Base-by-base conservation (phyloP, 2,329 filamentous ascomycete genomes). In the Tolypocladium tundrense region DNA sequence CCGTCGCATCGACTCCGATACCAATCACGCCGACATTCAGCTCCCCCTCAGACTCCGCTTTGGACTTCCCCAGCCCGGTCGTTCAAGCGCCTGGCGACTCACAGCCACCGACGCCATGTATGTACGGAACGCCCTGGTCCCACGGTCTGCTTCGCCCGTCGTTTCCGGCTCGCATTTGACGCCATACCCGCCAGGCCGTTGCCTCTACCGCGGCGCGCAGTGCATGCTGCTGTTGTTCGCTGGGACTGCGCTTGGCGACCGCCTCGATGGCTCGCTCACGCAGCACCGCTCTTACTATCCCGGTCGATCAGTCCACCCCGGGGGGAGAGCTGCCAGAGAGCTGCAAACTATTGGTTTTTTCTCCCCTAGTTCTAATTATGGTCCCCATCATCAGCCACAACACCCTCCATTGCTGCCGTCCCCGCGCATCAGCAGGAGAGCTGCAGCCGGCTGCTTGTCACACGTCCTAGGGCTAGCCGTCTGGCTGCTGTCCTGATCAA, bases 1-100 rank as follows among this genome's bases (percentile, higher is more conserved):
- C 62, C 60, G 59, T 63, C 61, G 62, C 59, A 63, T 59, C 59
- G 42, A 45, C 42, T 35, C 53, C 33, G 56, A 62, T 59, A 56
- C 58, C 57, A 59, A 54, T 61, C 40, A 45, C 31, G 39, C 58
- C 59, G 58, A 24, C 52, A 33, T 57, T 59, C 55, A 35, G 24
- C 57, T 54, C 51, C 51, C 37, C 45, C 45, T 56, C 53, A 39
- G 35, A 50, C 19, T 35, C 56, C 51, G 51, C 48, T 57, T 24
- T 45, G 27, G 40, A 42, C 53, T 55, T 55, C 53, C 31, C 53
- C 55, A 31, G 40, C 27, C 37, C 42, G 48, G 50, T 21, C 51
- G 53, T 27, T 50, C 54, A 57, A 59, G 58, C 58, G 54, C 50
- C 40, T 54, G 16, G 27, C 56, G 56, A 51, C 52, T 43, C 56